phyloP scores from a whole-genome alignment of 129 eudicot species.

The Helichrysum umbraculigerum region DNA sequence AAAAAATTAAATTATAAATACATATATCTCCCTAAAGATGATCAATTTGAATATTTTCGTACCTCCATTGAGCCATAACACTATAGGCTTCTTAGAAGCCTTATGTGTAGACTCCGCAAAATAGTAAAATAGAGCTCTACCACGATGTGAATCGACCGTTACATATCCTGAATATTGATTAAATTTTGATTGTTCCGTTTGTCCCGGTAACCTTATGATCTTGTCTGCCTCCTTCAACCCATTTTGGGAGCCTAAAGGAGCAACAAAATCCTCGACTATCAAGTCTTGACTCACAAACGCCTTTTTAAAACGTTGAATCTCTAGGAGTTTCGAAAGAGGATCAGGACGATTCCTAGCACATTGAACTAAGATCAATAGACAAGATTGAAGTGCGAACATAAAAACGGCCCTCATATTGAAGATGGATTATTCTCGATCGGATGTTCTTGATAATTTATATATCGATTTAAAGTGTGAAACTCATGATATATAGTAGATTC shows the following conservation, averaged over 20 bases:
- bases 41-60: background rate
- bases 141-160: slow-evolving; percentile 45
- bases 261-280: slow-evolving; percentile 12
- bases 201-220: slow-evolving; percentile 56
- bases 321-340: slow-evolving; percentile 22
- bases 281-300: slow-evolving; percentile 4
- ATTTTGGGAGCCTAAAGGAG: slow-evolving; percentile 35
- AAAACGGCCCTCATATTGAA: slow-evolving; percentile 27
- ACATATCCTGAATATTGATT: slow-evolving; percentile 64
- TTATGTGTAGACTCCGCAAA: slow-evolving; percentile 34
- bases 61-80: slow-evolving; percentile 98
- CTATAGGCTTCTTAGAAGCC: slow-evolving; percentile 52
- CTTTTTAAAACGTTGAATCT: slow-evolving; percentile 22
- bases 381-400: slow-evolving; percentile 22
- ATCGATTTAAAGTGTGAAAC: background rate
- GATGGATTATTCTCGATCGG: background rate
- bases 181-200: slow-evolving; percentile 43
- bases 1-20: background rate
- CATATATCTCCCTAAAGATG: background rate
- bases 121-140: slow-evolving; percentile 57
- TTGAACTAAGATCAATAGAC: slow-evolving; percentile 30
- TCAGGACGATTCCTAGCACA: slow-evolving; percentile 34
- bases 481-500: background rate
- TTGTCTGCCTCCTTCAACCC: slow-evolving; percentile 48
- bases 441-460: background rate